Conservation (phyloP, 192 early-diverging fungal species). For the Linnemannia schmuckeri region DNA sequence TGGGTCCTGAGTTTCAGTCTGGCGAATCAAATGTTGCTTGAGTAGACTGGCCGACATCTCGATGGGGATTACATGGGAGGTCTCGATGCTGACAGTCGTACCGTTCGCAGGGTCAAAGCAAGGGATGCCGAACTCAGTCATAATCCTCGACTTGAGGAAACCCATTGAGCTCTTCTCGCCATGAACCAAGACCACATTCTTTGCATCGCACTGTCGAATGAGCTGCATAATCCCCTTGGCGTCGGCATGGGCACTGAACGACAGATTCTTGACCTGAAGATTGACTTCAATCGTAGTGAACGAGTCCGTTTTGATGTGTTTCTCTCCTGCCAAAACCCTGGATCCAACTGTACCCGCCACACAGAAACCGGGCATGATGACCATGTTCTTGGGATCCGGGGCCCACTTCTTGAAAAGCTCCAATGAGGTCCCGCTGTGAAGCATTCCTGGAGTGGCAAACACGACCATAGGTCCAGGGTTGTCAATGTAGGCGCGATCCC, state of each 20-base stretch:
- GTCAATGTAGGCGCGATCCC: conserved; percentile 78
- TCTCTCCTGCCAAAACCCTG: conserved; percentile 91
- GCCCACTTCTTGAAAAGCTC: conserved; percentile 98
- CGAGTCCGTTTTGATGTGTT: conserved; percentile 85
- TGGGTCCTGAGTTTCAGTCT: conserved; percentile 22
- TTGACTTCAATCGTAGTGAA: conserved; percentile 85
- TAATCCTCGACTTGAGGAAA: conserved; percentile 83
- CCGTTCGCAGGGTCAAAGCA: conserved; percentile 94
- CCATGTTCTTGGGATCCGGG: conserved; percentile 91
- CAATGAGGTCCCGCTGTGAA: conserved; percentile 96
- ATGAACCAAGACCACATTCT: conserved; percentile 95
- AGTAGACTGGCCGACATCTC: conserved; percentile 63
- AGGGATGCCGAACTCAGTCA: conserved; percentile 84
- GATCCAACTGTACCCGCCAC: conserved; percentile 96
- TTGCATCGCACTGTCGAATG: conserved; percentile 88
- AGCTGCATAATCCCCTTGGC: conserved; percentile 98
- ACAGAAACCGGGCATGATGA: conserved; percentile 98
- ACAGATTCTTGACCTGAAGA: conserved; percentile 93
- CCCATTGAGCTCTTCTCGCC: conserved; percentile 94
- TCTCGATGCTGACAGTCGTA: conserved; percentile 75
- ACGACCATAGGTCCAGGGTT: conserved; percentile 93
- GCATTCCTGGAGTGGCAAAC: conserved; percentile 98
- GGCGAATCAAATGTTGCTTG: conserved; percentile 57
- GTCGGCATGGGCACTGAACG: conserved; percentile 98
- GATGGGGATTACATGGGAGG: conserved; percentile 75